Evolutionary conservation across 2,329 filamentous ascomycete genomes (phyloP).

Genomic region (Cytospora schulzeri): DNA sequence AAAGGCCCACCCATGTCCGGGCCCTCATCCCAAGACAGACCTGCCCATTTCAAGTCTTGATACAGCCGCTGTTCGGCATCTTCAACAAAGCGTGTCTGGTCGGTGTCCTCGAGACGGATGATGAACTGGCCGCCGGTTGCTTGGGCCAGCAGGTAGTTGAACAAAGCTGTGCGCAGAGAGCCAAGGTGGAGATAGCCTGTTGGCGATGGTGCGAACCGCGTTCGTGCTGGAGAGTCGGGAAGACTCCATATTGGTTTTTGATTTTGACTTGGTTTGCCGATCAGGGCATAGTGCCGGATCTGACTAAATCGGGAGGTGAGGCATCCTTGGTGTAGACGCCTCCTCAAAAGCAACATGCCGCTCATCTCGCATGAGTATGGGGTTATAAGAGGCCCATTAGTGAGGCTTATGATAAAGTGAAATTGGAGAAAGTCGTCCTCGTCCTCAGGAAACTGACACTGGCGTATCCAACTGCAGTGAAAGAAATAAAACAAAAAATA

Average conservation of each 20-base stretch:
- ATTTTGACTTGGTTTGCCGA: constrained; percentile 29
- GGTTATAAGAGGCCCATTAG: constrained; percentile 8
- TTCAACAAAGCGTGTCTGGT: constrained; percentile 79
- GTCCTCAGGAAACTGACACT: not conserved
- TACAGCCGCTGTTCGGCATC: constrained; percentile 79
- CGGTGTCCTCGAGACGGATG: constrained; percentile 91
- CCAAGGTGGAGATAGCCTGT: constrained; percentile 93
- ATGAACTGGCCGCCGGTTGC: constrained; percentile 88
- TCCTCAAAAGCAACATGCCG: constrained; percentile 28
- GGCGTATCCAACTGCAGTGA: not conserved
- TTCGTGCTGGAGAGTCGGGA: constrained; percentile 64
- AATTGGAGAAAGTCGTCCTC: constrained; percentile 7
- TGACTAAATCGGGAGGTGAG: constrained; percentile 24
- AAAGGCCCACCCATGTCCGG: constrained; percentile 79
- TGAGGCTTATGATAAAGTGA: not conserved
- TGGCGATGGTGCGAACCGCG: constrained; percentile 92
- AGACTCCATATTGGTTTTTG: constrained; percentile 37
- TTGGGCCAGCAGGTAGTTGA: constrained; percentile 89
- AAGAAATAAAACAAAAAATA: too few relatives aligned
- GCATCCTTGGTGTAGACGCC: constrained; percentile 22
- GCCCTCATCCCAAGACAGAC: constrained; percentile 91
- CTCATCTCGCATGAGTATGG: constrained; percentile 26
- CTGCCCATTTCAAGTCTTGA: constrained; percentile 84
- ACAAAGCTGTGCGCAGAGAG: constrained; percentile 89
- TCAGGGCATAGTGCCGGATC: constrained; percentile 32